Conservation (phyloP, 306 rosid species). For the Senna siamea region DNA sequence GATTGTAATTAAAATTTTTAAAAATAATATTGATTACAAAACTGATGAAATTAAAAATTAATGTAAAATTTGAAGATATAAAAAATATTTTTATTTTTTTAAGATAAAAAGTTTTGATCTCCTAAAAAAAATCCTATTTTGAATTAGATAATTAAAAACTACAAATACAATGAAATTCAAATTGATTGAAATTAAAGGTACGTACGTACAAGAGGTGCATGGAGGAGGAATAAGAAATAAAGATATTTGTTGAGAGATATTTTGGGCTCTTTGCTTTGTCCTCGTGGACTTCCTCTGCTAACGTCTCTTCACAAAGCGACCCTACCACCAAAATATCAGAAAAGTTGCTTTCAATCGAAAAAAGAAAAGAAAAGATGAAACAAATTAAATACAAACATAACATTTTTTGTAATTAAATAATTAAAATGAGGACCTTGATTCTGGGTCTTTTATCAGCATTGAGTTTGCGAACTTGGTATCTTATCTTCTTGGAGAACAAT, state of each 20-base stretch:
- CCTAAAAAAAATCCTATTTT: too few species aligned
- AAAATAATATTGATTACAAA: too few species aligned
- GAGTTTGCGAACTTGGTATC: conserved; percentile 86
- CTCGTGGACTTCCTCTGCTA: conserved; percentile 35
- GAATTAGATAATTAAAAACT: conserved; percentile 30
- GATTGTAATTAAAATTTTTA: too few species aligned
- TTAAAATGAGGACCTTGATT: conserved; percentile 59
- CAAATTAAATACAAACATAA: conserved; percentile 8
- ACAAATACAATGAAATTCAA: conserved; percentile 14
- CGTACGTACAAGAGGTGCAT: conserved; percentile 2
- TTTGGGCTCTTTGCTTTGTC: conserved; percentile 22
- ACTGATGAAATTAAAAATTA: too few species aligned
- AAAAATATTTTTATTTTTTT: too few species aligned
- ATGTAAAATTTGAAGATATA: too few species aligned
- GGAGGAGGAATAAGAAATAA: not conserved
- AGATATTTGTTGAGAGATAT: conserved; percentile 60
- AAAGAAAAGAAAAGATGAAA: conserved; percentile 1
- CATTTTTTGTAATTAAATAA: not conserved
- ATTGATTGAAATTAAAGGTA: conserved; percentile 19
- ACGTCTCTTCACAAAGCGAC: conserved; percentile 83
- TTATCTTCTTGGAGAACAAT: conserved; percentile 90
- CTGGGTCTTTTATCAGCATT: conserved; percentile 92
- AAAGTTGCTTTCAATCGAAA: conserved; percentile 31
- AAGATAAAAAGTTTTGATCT: too few species aligned
- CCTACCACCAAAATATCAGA: conserved; percentile 56